Conservation (phyloP, 768 basidiomycete species). For the Favolaschia claudopus region DNA sequence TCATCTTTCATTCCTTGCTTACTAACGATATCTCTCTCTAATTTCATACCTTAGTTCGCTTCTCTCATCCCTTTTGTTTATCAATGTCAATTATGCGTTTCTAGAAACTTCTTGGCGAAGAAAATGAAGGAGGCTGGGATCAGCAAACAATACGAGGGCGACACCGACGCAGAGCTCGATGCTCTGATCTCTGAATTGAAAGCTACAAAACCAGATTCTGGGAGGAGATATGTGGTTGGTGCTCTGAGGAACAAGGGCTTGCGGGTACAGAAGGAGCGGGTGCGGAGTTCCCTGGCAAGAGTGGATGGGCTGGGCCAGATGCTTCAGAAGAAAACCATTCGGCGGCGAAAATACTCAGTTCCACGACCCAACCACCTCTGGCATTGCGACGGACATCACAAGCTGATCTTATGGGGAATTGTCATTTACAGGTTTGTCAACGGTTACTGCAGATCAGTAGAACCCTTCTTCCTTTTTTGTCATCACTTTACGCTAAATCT, state of each 20-base stretch:
- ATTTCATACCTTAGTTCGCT: no score
- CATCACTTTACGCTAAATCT: not conserved
- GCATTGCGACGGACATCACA: slow-evolving; percentile 37
- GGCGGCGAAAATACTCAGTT: slow-evolving; percentile 25
- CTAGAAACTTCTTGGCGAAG: not conserved
- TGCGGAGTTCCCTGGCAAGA: slow-evolving; percentile 23
- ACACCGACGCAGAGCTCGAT: slow-evolving; percentile 12
- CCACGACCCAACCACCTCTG: slow-evolving; percentile 31
- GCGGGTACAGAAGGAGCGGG: slow-evolving; percentile 27
- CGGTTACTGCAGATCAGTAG: slow-evolving; percentile 37
- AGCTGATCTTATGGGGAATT: slow-evolving; percentile 37
- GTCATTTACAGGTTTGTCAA: slow-evolving; percentile 39
- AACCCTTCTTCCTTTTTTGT: not conserved
- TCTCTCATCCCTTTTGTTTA: no score
- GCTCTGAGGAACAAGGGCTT: slow-evolving; percentile 27
- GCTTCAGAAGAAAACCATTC: slow-evolving; percentile 22
- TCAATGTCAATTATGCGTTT: no score
- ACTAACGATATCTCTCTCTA: no score
- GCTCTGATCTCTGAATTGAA: slow-evolving; percentile 13
- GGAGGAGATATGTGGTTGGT: slow-evolving; percentile 32
- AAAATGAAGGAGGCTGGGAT: slow-evolving; percentile 4
- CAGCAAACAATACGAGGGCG: not conserved
- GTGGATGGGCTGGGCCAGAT: slow-evolving; percentile 33
- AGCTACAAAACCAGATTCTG: slow-evolving; percentile 26
- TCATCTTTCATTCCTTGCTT: no score